phyloP scores from a whole-genome alignment of 768 basidiomycete species.

The Podaxis sp. region DNA sequence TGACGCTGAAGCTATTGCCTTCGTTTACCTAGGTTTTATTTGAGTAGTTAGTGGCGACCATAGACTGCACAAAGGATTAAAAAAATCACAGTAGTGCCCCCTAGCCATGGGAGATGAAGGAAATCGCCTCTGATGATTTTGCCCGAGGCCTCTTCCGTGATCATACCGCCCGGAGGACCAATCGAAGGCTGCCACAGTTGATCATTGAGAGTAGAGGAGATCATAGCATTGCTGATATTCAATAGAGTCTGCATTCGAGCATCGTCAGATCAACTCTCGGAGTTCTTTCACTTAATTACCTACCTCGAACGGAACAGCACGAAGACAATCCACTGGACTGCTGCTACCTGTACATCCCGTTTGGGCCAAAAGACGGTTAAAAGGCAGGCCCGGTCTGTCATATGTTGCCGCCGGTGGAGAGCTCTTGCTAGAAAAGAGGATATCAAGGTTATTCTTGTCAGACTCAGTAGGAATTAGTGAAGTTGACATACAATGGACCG shows the following conservation, averaged over 20 bases:
- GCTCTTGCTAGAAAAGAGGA: constrained; percentile 43
- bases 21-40: constrained; percentile 45
- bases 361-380: constrained; percentile 41
- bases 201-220: constrained; percentile 40
- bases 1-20: constrained; percentile 43
- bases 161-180: constrained; percentile 50
- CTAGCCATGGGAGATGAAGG: constrained; percentile 52
- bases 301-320: constrained; percentile 44
- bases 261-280: not conserved
- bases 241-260: constrained; percentile 40
- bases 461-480: not conserved
- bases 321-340: constrained; percentile 45
- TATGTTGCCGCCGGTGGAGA: constrained; percentile 45
- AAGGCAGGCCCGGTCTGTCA: constrained; percentile 53
- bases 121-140: constrained; percentile 49
- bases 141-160: constrained; percentile 44
- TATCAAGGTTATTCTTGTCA: not conserved
- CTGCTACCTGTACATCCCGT: constrained; percentile 44
- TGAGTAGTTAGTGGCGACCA: not conserved
- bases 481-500: constrained; percentile 50
- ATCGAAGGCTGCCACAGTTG: constrained; percentile 62
- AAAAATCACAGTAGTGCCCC: constrained; percentile 50
- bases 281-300: not conserved
- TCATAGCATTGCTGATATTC: constrained; percentile 48
- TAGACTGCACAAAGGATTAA: not conserved